Evolutionary conservation across 176 grass and related monocot species (phyloP), one percentile per base, ranked within the genome.

Genomic region (Thinopyrum elongatum): DNA sequence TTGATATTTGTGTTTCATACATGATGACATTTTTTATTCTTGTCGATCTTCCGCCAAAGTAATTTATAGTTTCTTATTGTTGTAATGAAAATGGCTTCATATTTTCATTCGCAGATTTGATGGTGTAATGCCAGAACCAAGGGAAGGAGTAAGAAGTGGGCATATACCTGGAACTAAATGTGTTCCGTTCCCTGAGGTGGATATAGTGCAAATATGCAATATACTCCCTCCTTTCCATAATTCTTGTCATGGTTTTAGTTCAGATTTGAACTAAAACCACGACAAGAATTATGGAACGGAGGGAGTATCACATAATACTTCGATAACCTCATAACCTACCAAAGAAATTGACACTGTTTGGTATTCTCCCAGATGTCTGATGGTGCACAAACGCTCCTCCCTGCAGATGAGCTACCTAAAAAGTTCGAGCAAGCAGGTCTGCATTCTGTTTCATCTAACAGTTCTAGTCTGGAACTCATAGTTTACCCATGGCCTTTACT

Each of bases 41-140:
- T 65, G 57, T 68, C 23, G 15, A 58, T 36, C 30, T 46, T 46
- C 31, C 76, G 0, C 65, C 6, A 16, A 25, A 13, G 16, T 58
- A 8, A 58, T 58, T 0, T 57, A 0, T 58, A 58, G 28, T 84
- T 33, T 23, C 35, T 76, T 84, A 4, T 34, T 80, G 29, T 70
- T 44, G 36, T 21, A 1, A 81, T 81, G 36, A 70, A 87, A 61
- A 60, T 2, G 19, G 14, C 3, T 29, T 13, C 12, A 17, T 69
- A 58, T 58, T 83, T 58, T 41, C 10, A 66, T 86, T 79, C 41
- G 10, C 84, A 98, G 96, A 84, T 95, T 94, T 94, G 91, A 98
- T 88, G 93, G 95, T 86, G 70, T 90, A 65, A 88, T 86, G 34
- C 96, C 96, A 92, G 96, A 95, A 83, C 96, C 96, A 74, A 90